Evolutionary conservation across 106 monocot species (phyloP), one percentile per base, ranked within the genome.

Genomic region (Amphibolis antarctica): DNA sequence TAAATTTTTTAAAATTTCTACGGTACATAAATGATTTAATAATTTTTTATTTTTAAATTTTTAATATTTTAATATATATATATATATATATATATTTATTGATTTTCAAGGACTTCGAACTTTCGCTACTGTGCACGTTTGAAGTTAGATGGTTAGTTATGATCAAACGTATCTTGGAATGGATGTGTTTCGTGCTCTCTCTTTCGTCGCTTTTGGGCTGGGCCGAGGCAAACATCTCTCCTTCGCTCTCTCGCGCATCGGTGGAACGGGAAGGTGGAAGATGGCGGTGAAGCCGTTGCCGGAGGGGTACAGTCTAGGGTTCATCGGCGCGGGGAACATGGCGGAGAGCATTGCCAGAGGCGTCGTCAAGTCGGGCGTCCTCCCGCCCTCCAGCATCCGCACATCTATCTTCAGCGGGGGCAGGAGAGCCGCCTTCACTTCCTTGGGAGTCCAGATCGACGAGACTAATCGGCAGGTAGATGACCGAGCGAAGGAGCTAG

Each of bases 261-360:
- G 53, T 53, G 23, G 19, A 12, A n/a, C 10, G 53, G 23, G 53
- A 58, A 2, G 36, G 36, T 36, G 36, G 36, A 28, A 15, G 25
- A 61, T 61, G 60, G 60, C 42, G 36, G 13, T 21, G 66, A 66
- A 66, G 44, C 4, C 53, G 1, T 47, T 63, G 27, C 69, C 64
- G 56, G 81, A 86, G 5, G 71, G 51, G 28, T 82, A 73, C 73
- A 74, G 50, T 30, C 60, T 96, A 5, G 90, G 96, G 9, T 90
- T 96, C 64, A 47, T 96, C 25, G 96, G 96, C 6, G 86, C 86
- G 0, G 90, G 96, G 19, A 90, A 87, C 78, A 68, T 96, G 84
- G 96, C 94, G 46, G 94, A 96, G 82, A 86, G 86, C 89, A 96
- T 90, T 47, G 74, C 84, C 20, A 70, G 86, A 0, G 86, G 90